Evolutionary conservation across 306 rosid species (phyloP).

Genomic region (Quercus wislizeni): DNA sequence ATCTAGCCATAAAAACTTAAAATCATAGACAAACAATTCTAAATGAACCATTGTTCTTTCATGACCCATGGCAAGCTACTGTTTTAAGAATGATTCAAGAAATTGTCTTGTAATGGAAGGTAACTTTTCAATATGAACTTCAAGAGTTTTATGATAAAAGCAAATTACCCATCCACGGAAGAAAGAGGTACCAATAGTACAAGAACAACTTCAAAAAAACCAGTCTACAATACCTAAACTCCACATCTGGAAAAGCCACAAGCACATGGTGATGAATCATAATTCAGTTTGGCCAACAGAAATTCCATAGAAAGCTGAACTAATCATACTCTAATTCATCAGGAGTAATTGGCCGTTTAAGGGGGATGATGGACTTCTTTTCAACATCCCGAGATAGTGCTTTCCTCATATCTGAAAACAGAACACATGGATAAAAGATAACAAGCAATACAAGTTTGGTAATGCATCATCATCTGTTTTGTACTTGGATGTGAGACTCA

Average conservation of each 20-base stretch:
- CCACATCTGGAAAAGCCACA: conserved; percentile 11
- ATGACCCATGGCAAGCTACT: no score
- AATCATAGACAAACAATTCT: no score
- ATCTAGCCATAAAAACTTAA: no score
- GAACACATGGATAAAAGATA: conserved; percentile 10
- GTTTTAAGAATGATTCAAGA: no score
- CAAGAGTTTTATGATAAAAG: neutral
- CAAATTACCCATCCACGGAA: neutral
- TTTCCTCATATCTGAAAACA: conserved; percentile 89
- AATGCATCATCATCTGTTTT: neutral
- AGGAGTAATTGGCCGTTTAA: conserved; percentile 90
- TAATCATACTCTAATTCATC: conserved; percentile 97
- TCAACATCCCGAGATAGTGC: conserved; percentile 94
- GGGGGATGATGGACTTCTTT: conserved; percentile 90
- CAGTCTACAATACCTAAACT: conserved; percentile 10
- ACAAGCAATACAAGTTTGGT: neutral
- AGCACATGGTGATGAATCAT: conserved; percentile 22
- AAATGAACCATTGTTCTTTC: no score
- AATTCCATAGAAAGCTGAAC: conserved; percentile 25
- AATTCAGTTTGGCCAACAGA: conserved; percentile 6
- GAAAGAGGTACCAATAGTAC: neutral
- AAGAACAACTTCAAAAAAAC: neutral
- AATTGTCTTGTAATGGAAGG: no score
- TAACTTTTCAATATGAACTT: no score
- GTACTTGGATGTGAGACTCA: conserved; percentile 30